Percentiles rank a stretch among this genome's conserved stretches.
phyloP scores from a whole-genome alignment of 768 basidiomycete genomes.

The Russula brevipes region DNA sequence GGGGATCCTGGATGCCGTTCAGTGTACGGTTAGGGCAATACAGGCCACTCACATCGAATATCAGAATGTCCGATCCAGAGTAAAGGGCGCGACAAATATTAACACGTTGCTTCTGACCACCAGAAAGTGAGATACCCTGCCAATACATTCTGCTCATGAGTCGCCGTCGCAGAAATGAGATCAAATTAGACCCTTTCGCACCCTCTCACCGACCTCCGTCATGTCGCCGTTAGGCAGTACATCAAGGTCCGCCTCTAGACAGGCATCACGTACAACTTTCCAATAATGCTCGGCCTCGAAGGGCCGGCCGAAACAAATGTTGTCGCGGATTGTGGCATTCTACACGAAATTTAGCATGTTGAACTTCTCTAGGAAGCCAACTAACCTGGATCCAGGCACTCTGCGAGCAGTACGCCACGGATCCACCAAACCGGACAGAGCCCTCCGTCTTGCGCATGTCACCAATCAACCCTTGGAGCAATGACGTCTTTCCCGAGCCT shows the following conservation, averaged over 20 bases:
- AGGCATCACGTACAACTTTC: constrained; percentile 72
- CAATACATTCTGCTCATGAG: neutral
- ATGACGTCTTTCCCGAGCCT: constrained; percentile 63
- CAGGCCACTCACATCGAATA: constrained; percentile 55
- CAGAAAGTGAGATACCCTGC: constrained; percentile 80
- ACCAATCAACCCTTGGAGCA: constrained; percentile 70
- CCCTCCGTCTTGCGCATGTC: constrained; percentile 77
- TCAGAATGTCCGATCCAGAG: constrained; percentile 78
- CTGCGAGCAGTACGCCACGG: constrained; percentile 80
- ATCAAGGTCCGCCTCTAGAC: constrained; percentile 73
- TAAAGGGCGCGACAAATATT: constrained; percentile 88
- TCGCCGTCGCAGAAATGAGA: neutral
- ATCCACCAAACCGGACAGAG: constrained; percentile 64
- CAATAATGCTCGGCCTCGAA: constrained; percentile 81
- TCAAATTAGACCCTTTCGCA: constrained; percentile 1
- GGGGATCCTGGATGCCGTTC: constrained; percentile 51
- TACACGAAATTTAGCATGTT: constrained; percentile 26
- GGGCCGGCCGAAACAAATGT: constrained; percentile 81
- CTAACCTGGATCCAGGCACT: constrained; percentile 82
- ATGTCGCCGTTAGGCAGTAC: constrained; percentile 72
- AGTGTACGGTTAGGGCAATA: neutral
- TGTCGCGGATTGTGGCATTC: constrained; percentile 84
- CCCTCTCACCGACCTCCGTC: constrained; percentile 80
- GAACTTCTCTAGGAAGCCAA: constrained; percentile 2
- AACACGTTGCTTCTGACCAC: constrained; percentile 75